phyloP scores from a whole-genome alignment of 2,329 filamentous ascomycete genomes.

The Xylaria polymorpha region DNA sequence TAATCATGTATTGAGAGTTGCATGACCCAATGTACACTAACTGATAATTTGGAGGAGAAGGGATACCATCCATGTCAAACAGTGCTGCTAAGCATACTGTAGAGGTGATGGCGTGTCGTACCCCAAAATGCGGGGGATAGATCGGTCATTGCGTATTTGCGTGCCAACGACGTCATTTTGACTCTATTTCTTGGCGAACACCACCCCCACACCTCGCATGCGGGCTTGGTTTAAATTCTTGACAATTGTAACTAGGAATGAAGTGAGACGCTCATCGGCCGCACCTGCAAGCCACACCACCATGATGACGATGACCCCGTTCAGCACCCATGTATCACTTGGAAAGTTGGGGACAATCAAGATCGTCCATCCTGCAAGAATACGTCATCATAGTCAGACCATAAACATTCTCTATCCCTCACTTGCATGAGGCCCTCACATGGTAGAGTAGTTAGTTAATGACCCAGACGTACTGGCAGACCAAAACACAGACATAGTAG shows the following conservation, averaged over 20 bases:
- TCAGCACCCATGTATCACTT: background rate
- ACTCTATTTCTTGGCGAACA: slow-evolving; percentile 21
- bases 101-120: background rate
- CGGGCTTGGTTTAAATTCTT: slow-evolving; percentile 1
- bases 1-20: background rate
- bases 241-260: background rate
- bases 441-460: background rate
- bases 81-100: no score
- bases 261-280: background rate
- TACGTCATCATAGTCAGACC: slow-evolving; percentile 18
- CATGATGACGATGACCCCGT: slow-evolving; percentile 18
- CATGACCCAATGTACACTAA: background rate
- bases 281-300: slow-evolving; percentile 19
- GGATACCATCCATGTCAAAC: no score
- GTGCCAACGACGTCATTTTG: slow-evolving; percentile 29
- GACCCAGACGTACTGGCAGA: background rate
- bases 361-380: background rate
- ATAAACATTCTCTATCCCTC: background rate
- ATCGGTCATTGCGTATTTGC: background rate
- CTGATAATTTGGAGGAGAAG: background rate
- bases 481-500: background rate
- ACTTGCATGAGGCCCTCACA: background rate
- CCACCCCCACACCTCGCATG: slow-evolving; percentile 19
- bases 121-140: background rate
- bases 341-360: slow-evolving; percentile 6